phyloP scores from a whole-genome alignment of 257 asterid species.

The Nicotiana sylvestris region DNA sequence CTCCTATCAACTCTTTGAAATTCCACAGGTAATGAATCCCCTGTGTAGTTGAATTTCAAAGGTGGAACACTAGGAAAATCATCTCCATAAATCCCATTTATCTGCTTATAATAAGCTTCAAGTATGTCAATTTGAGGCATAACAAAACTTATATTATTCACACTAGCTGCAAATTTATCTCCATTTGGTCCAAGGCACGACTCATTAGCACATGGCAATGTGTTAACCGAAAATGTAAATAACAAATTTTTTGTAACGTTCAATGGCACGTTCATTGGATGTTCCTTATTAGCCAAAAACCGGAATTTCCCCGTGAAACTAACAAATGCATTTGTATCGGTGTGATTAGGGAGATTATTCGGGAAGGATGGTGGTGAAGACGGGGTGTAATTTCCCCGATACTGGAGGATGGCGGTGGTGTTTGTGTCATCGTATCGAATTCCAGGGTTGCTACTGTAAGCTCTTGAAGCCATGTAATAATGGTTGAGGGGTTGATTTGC shows the following conservation, averaged over 20 bases:
- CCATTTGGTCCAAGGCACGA: slow-evolving; percentile 27
- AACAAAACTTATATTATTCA: slow-evolving; percentile 42
- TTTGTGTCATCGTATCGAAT: slow-evolving; percentile 17
- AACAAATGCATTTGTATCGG: slow-evolving; percentile 18
- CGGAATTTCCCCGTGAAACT: slow-evolving; percentile 26
- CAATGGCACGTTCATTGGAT: slow-evolving; percentile 38
- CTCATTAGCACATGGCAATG: slow-evolving; percentile 23
- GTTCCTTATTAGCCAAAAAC: slow-evolving; percentile 22
- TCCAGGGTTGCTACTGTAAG: slow-evolving; percentile 12
- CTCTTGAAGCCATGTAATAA: slow-evolving; percentile 59
- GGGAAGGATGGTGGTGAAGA: slow-evolving; percentile 24
- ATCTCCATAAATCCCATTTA: slow-evolving; percentile 31
- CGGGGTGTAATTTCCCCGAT: slow-evolving; percentile 32
- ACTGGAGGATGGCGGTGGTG: slow-evolving; percentile 38
- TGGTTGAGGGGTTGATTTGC: slow-evolving; percentile 48
- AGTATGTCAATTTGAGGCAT: slow-evolving; percentile 36
- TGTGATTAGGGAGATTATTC: slow-evolving; percentile 24
- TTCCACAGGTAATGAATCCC: slow-evolving; percentile 10
- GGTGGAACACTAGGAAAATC: slow-evolving; percentile 46
- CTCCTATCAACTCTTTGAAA: slow-evolving; percentile 14
- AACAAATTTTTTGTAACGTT: slow-evolving; percentile 20
- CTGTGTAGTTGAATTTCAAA: slow-evolving; percentile 35
- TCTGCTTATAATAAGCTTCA: slow-evolving; percentile 40
- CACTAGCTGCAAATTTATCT: slow-evolving; percentile 29
- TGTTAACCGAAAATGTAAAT: slow-evolving; percentile 39